Conservation (phyloP, 306 rosid species). For the Sophora flavescens region DNA sequence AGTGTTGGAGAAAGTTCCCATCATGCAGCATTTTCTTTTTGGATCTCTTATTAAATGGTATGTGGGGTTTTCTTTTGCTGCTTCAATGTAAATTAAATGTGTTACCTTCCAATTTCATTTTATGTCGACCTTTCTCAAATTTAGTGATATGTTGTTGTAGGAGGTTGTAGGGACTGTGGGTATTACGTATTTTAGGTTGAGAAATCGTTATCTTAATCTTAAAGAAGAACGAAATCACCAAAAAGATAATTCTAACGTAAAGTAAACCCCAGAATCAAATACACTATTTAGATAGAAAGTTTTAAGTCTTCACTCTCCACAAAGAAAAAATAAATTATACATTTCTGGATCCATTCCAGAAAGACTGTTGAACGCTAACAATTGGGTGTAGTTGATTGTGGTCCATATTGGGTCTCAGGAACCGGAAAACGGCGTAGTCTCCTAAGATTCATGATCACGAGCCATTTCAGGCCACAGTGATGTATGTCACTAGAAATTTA, state of each 20-base stretch:
- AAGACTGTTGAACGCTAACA: background rate
- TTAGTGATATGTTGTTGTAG: background rate
- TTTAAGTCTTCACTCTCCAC: background rate
- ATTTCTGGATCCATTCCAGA: background rate
- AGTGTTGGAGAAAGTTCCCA: conserved; percentile 98
- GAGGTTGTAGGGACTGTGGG: background rate
- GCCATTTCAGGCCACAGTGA: conserved; percentile 8
- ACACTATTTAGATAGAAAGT: no score
- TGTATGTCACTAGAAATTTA: background rate
- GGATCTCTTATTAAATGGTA: conserved; percentile 94
- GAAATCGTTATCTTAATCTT: background rate
- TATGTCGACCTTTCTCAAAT: background rate
- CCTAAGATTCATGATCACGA: conserved; percentile 3
- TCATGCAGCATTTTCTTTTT: conserved; percentile 98
- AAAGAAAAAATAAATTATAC: background rate
- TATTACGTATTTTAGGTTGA: conserved; percentile 14
- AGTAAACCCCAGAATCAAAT: no score
- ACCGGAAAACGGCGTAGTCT: background rate
- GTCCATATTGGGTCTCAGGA: background rate
- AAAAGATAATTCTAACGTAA: no score
- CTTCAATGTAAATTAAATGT: background rate
- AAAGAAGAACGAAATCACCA: background rate
- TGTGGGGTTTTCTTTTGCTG: background rate
- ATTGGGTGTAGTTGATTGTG: background rate
- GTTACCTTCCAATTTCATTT: background rate